These are phyloP conservation scores for Tothia fuscella DNA, from an alignment of 2,329 filamentous ascomycete genomes.

Conservation along the genomic window DNA sequence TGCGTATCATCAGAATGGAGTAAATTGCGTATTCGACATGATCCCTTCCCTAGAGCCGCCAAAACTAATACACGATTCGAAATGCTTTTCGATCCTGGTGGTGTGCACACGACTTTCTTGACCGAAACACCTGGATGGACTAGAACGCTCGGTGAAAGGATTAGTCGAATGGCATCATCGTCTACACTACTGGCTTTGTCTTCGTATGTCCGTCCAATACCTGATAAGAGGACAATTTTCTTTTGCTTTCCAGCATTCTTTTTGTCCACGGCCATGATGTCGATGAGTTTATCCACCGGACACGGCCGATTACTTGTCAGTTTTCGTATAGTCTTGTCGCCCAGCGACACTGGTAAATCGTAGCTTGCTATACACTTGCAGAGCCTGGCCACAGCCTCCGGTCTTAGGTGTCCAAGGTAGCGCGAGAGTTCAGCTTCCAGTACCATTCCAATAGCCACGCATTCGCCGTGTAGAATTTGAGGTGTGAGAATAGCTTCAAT, in stretches of 20 bases:
- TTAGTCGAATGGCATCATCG: slow-evolving; percentile 69
- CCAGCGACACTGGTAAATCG: slow-evolving; percentile 71
- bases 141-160: slow-evolving; percentile 67
- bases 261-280: slow-evolving; percentile 97
- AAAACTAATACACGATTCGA: slow-evolving; percentile 93
- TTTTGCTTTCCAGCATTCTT: slow-evolving; percentile 95
- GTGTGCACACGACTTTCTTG: slow-evolving; percentile 60
- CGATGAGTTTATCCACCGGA: slow-evolving; percentile 70
- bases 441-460: slow-evolving; percentile 95
- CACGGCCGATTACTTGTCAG: slow-evolving; percentile 80
- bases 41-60: slow-evolving; percentile 75
- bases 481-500: slow-evolving; percentile 92
- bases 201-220: slow-evolving; percentile 81
- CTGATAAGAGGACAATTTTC: slow-evolving; percentile 85
- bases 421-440: slow-evolving; percentile 92
- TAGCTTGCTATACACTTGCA: slow-evolving; percentile 93
- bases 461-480: slow-evolving; percentile 89
- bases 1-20: slow-evolving; percentile 95
- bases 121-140: slow-evolving; percentile 61
- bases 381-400: slow-evolving; percentile 77
- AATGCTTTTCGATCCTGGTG: slow-evolving; percentile 93
- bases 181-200: slow-evolving; percentile 79
- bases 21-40: slow-evolving; percentile 80
- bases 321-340: slow-evolving; percentile 71
- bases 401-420: slow-evolving; percentile 72